These are phyloP conservation scores for Globisporangium spinosum DNA, from an alignment of 352 stramenopile species.

Conservation along the genomic window DNA sequence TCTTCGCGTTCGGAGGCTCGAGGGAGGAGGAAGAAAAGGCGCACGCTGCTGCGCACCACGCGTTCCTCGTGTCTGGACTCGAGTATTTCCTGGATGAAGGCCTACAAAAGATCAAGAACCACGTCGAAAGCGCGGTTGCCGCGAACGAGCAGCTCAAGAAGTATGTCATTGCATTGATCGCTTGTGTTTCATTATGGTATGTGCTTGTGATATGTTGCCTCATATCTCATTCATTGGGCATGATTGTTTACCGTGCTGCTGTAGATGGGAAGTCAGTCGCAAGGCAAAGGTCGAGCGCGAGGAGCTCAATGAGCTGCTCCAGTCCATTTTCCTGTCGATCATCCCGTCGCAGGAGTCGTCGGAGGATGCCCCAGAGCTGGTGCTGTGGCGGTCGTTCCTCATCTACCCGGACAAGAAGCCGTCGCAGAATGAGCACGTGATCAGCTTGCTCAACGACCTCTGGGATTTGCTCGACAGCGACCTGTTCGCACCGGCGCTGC, in stretches of 20 bases:
- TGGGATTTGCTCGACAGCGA: slow-evolving; percentile 82
- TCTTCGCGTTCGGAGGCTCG: slow-evolving; percentile 20
- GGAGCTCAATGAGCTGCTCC: slow-evolving; percentile 71
- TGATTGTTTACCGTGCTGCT: not conserved
- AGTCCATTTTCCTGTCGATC: slow-evolving; percentile 58
- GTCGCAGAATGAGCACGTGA: slow-evolving; percentile 66
- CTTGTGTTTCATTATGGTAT: not conserved
- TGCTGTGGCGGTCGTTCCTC: slow-evolving; percentile 60
- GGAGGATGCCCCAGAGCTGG: slow-evolving; percentile 26
- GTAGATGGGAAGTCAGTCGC: slow-evolving; percentile 61
- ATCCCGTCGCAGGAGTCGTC: slow-evolving; percentile 32
- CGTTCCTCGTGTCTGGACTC: slow-evolving; percentile 68
- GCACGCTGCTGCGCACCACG: slow-evolving; percentile 51
- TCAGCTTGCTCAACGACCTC: slow-evolving; percentile 77
- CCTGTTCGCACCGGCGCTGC: slow-evolving; percentile 63
- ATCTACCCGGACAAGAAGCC: slow-evolving; percentile 73
- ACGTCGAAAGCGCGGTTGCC: slow-evolving; percentile 55
- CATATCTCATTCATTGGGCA: not conserved
- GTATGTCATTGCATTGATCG: slow-evolving; percentile 21
- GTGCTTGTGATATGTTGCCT: not conserved
- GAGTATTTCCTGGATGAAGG: slow-evolving; percentile 80
- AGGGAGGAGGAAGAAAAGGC: slow-evolving; percentile 29
- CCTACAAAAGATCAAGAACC: slow-evolving; percentile 47
- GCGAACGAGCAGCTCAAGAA: slow-evolving; percentile 49
- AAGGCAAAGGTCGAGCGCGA: slow-evolving; percentile 65